Evolutionary conservation across 805 yeast species (phyloP).

Genomic region (Hanseniaspora singularis): DNA sequence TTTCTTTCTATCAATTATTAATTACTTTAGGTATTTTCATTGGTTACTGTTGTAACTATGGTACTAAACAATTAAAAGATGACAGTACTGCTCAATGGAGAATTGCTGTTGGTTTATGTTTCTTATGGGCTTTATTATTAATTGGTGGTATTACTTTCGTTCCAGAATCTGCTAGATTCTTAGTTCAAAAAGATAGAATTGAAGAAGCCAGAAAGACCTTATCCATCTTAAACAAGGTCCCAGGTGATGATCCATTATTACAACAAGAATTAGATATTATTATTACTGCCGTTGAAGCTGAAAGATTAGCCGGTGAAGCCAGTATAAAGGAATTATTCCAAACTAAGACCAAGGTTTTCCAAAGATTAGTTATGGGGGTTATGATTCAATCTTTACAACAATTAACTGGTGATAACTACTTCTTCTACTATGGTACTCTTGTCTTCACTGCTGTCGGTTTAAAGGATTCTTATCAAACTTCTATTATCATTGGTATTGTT

Average conservation of each 20-base stretch:
- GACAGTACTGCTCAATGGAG: conserved; percentile 46
- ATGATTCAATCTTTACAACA: conserved; percentile 51
- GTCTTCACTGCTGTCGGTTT: conserved; percentile 26
- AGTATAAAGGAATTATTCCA: conserved; percentile 37
- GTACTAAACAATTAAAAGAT: conserved; percentile 36
- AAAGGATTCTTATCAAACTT: conserved; percentile 42
- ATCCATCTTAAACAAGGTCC: conserved; percentile 41
- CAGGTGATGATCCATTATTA: conserved; percentile 37
- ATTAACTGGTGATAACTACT: conserved; percentile 50
- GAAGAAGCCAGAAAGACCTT: conserved; percentile 46
- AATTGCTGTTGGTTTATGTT: conserved; percentile 46
- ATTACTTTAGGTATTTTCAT: conserved; percentile 54
- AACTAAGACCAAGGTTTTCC: conserved; percentile 49
- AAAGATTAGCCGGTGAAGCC: conserved; percentile 48
- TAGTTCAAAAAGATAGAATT: conserved; percentile 36
- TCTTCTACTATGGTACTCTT: conserved; percentile 51
- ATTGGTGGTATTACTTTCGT: conserved; percentile 41
- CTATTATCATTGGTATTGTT: conserved; percentile 44
- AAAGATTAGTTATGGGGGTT: conserved; percentile 38
- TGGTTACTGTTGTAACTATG: conserved; percentile 57
- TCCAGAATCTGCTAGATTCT: conserved; percentile 62
- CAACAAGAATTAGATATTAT: conserved; percentile 40
- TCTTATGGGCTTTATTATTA: conserved; percentile 30
- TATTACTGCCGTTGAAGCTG: conserved; percentile 47
- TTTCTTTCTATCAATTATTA: conserved; percentile 48